Evolutionary conservation across 202 grass and related monocot species (phyloP).

Genomic region (Schoenoplectus triqueter): DNA sequence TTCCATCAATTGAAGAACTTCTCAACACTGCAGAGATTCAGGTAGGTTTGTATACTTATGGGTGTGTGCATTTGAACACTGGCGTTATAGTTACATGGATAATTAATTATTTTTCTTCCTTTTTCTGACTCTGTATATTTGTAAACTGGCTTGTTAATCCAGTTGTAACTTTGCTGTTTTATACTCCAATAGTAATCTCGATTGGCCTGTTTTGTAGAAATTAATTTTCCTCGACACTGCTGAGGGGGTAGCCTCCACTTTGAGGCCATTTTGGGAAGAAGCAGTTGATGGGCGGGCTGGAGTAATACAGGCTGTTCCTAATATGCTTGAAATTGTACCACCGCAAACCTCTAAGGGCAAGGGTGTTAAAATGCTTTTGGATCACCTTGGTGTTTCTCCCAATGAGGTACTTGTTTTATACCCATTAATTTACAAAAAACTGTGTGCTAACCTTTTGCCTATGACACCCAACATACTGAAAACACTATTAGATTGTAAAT

Average conservation of each 20-base stretch:
- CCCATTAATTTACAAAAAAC: neutral
- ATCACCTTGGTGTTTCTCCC: constrained; percentile 70
- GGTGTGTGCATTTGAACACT: too few species aligned
- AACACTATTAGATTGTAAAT: constrained; percentile 17
- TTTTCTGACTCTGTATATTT: neutral
- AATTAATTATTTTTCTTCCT: neutral
- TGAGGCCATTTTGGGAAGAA: constrained; percentile 89
- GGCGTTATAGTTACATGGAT: too few species aligned
- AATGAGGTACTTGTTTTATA: constrained; percentile 54
- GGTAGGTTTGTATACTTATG: constrained; percentile 37
- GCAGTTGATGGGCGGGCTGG: constrained; percentile 58
- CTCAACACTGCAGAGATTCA: constrained; percentile 78
- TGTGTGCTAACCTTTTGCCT: neutral
- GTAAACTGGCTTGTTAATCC: neutral
- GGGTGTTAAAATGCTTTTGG: constrained; percentile 76
- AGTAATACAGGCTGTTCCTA: constrained; percentile 76
- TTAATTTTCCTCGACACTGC: constrained; percentile 80
- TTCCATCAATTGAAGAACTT: constrained; percentile 74
- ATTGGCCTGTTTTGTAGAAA: constrained; percentile 61
- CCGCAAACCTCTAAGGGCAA: constrained; percentile 80
- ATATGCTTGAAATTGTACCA: constrained; percentile 98
- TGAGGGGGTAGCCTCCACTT: constrained; percentile 60
- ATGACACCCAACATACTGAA: neutral
- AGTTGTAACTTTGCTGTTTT: neutral
- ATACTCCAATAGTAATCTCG: constrained; percentile 1